These are phyloP conservation scores for Xerocomellus amylosporus DNA, from an alignment of 768 basidiomycete species.

Conservation along the genomic window DNA sequence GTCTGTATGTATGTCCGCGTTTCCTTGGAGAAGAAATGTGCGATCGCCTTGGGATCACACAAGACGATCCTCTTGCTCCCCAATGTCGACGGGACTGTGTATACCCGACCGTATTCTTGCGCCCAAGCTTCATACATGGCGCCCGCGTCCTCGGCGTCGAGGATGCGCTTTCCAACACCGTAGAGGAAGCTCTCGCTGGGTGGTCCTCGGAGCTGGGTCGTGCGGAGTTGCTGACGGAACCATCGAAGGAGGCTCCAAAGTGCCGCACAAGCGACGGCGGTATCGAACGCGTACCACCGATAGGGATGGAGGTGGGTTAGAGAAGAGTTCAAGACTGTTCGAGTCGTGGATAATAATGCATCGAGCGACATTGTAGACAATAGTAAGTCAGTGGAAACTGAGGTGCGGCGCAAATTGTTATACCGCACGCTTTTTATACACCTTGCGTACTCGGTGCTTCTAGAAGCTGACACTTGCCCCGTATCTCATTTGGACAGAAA, in stretches of 20 bases:
- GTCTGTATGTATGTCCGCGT: conserved; percentile 40
- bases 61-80: conserved; percentile 7
- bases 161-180: conserved; percentile 5
- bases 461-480: no score
- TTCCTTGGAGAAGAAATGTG: conserved; percentile 2
- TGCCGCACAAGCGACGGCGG: background rate
- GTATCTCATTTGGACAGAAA: no score
- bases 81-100: conserved; percentile 9
- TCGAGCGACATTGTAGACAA: background rate
- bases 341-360: background rate
- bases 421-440: no score
- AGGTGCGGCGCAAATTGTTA: no score
- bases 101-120: conserved; percentile 12
- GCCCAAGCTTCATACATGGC: conserved; percentile 19
- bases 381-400: background rate
- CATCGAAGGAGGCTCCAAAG: conserved; percentile 12
- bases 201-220: conserved; percentile 11
- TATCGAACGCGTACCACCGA: background rate
- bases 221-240: conserved; percentile 19
- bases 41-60: conserved; percentile 40
- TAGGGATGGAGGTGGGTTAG: background rate
- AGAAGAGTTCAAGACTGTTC: background rate
- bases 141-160: background rate
- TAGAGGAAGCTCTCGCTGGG: conserved; percentile 12
- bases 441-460: no score